These are phyloP conservation scores for Sclerotinia spermophila DNA, from an alignment of 2,329 filamentous ascomycete species.

Conservation along the genomic window DNA sequence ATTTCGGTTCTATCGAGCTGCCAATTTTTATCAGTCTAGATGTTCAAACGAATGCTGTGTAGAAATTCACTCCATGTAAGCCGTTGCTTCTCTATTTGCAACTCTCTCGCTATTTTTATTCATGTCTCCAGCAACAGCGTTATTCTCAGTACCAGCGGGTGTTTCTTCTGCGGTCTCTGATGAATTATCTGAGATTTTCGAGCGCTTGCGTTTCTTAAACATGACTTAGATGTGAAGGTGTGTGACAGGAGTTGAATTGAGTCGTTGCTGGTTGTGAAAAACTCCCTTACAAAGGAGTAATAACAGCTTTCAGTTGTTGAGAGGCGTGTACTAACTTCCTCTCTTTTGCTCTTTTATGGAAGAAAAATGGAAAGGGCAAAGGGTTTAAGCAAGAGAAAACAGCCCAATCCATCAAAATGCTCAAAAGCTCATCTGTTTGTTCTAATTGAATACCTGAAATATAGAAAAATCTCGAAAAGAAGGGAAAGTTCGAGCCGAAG, in stretches of 20 bases:
- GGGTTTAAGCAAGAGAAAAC: no score
- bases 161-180: neutral
- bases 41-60: rapidly evolving
- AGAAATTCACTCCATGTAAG: neutral
- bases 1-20: neutral
- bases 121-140: no score
- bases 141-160: no score
- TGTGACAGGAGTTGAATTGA: rapidly evolving
- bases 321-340: no score
- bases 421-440: no score
- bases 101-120: no score
- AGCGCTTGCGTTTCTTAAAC: neutral
- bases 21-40: neutral
- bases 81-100: neutral
- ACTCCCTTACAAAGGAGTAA: neutral
- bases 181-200: neutral
- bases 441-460: no score
- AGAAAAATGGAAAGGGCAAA: neutral
- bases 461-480: no score
- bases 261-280: neutral
- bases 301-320: neutral
- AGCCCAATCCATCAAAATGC: no score
- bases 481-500: no score
- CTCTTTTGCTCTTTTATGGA: no score
- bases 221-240: neutral